Base-by-base conservation (phyloP, 2,329 filamentous ascomycete genomes). In the Trichoderma citrinoviride region DNA sequence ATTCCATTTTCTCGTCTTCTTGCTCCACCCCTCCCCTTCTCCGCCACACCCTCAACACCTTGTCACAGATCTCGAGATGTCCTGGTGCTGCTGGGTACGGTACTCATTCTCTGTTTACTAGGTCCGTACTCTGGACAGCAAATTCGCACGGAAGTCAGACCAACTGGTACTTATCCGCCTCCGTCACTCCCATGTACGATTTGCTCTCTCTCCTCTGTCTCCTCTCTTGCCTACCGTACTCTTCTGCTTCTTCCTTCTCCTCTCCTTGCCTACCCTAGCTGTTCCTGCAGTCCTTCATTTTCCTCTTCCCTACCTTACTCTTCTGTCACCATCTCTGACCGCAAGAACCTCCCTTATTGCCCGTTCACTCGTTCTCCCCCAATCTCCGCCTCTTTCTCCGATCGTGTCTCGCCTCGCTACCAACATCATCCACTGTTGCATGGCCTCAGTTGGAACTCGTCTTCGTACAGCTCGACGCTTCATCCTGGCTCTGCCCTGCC, bases 401-500 rank as follows among this genome's bases (percentile, higher is more conserved):
- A 8, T n/a, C 15, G 4, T 37, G 33, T 27, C 14, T 40, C 17
- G 17, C 15, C 29, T 61, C 33, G 33, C 47, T 37, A 57, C 58
- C 40, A n/a, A 52, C 47, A 47, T 52, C 60, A 23, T 43, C 44
- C 21, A 25, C 52, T 19, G 44, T 40, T 41, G 52, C 50, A 33
- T 54, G 55, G 47, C 50, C 55, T 44, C 56, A 25, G 53, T 46
- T 37, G 58, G 37, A 8, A 33, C 21, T 61, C 25, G 23, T 46
- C 46, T 61, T 61, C 50, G 44, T 61, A 57, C 60, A 53, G 55
- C 64, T 64, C 61, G 62, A 61, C 47, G 40, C 63, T 46, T 53
- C 57, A 61, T 53, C 64, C 65, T 65, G 67, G 66, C 6, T 44
- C 63, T 40, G 44, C 44, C 40, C 43, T 49, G 44, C 56, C 25